A percentile compares a stretch with the other conserved stretches of the same genome.
These are phyloP conservation scores for Didymellaceae sp. DNA, from an alignment of 2,329 filamentous ascomycete genomes.

Conservation along the genomic window DNA sequence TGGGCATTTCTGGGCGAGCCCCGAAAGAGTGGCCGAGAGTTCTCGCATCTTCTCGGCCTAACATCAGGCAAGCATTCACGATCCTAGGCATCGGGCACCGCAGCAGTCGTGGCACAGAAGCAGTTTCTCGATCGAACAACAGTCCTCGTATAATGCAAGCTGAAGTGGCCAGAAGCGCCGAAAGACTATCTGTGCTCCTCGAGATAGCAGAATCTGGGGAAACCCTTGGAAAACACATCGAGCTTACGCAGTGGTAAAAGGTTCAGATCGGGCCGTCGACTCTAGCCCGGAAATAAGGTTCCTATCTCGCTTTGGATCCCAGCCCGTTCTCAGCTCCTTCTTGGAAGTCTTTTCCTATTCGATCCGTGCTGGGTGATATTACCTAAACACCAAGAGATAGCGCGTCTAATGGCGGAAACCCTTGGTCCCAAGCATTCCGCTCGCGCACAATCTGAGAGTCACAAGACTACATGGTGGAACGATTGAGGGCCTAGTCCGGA, in stretches of 20 bases:
- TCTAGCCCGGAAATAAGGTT: slow-evolving; percentile 12
- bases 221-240: not conserved
- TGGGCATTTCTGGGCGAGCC: slow-evolving; percentile 27
- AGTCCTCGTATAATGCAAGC: not conserved
- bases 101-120: not conserved
- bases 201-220: slow-evolving; percentile 1
- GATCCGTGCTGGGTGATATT: slow-evolving; percentile 10
- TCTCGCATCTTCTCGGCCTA: slow-evolving; percentile 8
- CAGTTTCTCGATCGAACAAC: not conserved
- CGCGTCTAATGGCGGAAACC: slow-evolving; percentile 23
- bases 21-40: slow-evolving; percentile 25
- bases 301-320: not conserved
- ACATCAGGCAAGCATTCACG: not conserved
- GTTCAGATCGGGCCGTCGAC: slow-evolving; percentile 1
- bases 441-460: slow-evolving; percentile 4
- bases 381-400: slow-evolving; percentile 11
- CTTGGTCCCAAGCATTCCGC: slow-evolving; percentile 34
- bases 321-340: slow-evolving; percentile 4
- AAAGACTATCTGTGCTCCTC: not conserved
- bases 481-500: slow-evolving; percentile 7
- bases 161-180: not conserved
- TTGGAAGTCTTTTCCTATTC: not conserved
- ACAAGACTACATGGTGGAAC: slow-evolving; percentile 12
- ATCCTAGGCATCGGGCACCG: not conserved
- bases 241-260: not conserved